Conservation (phyloP, 179 eudicot species). For the Spergularia azorica region DNA sequence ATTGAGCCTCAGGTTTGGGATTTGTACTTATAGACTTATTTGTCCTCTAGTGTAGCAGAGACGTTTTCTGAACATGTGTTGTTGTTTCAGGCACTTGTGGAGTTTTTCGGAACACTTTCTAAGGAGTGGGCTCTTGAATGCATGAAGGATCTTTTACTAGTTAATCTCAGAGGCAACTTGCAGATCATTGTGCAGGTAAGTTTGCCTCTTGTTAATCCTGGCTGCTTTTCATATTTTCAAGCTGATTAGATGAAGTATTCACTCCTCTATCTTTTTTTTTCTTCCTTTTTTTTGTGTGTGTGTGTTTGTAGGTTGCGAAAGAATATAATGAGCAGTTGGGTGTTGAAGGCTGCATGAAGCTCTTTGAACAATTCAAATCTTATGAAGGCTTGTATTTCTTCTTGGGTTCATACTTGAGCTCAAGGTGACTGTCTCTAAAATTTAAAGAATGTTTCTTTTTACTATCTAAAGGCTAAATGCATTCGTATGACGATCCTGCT, state of each 20-base stretch:
- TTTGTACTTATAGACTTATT: conserved; percentile 18
- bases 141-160: conserved; percentile 57
- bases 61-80: background rate
- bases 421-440: conserved; percentile 31
- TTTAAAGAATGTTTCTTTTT: background rate
- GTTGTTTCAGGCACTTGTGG: conserved; percentile 45
- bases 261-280: background rate
- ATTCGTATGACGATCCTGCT: conserved; percentile 21
- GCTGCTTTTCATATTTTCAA: background rate
- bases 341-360: conserved; percentile 45
- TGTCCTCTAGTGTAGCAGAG: background rate
- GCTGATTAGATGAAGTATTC: background rate
- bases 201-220: background rate
- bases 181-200: conserved; percentile 61
- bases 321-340: conserved; percentile 55
- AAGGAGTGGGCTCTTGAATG: conserved; percentile 60
- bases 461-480: background rate
- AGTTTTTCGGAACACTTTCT: conserved; percentile 55
- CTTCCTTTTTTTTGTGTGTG: background rate
- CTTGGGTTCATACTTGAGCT: conserved; percentile 52
- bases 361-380: conserved; percentile 52
- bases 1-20: conserved; percentile 53
- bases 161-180: conserved; percentile 52
- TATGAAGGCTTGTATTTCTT: conserved; percentile 53
- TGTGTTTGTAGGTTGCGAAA: conserved; percentile 42